Conservation (phyloP, 805 yeast species). For the Citeromyces matritensis region DNA sequence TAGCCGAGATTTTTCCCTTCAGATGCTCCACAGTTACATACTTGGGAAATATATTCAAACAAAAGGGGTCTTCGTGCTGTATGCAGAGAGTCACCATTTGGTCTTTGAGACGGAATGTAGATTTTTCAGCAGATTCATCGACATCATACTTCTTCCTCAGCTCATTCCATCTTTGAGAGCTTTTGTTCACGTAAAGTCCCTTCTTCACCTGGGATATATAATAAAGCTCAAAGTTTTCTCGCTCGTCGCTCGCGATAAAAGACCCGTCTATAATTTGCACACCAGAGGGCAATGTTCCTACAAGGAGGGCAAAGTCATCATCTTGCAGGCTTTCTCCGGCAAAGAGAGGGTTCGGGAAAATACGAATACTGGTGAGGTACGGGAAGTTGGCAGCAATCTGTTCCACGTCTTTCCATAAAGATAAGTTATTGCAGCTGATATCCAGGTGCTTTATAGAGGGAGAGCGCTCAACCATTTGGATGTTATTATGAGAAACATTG, state of each 20-base stretch:
- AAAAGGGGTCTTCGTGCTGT: too few relatives aligned
- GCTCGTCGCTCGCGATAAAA: constrained; percentile 23
- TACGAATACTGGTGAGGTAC: constrained; percentile 24
- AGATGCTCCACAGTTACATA: too few relatives aligned
- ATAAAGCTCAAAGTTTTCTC: constrained; percentile 54
- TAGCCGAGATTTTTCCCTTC: too few relatives aligned
- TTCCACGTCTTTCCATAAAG: constrained; percentile 33
- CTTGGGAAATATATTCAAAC: too few relatives aligned
- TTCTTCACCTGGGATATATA: constrained; percentile 37
- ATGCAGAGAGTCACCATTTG: too few relatives aligned
- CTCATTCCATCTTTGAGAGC: constrained; percentile 22
- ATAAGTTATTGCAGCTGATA: constrained; percentile 32
- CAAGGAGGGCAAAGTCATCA: constrained; percentile 8
- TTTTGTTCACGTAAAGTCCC: constrained; percentile 9
- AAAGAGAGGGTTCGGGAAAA: constrained; percentile 39
- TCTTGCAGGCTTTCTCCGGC: constrained; percentile 11
- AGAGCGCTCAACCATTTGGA: not conserved
- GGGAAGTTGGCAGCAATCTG: constrained; percentile 21
- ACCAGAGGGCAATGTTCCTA: constrained; percentile 9
- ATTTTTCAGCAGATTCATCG: not conserved
- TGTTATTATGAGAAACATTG: too few relatives aligned
- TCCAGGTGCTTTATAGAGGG: constrained; percentile 21
- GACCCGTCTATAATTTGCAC: constrained; percentile 45
- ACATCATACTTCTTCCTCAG: constrained; percentile 22
- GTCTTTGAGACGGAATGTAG: too few relatives aligned